A percentile compares a stretch with the other conserved stretches of the same genome.
Conservation (phyloP, 1,284 basidiomycete genomes). For the Sanghuangporus baumii region DNA sequence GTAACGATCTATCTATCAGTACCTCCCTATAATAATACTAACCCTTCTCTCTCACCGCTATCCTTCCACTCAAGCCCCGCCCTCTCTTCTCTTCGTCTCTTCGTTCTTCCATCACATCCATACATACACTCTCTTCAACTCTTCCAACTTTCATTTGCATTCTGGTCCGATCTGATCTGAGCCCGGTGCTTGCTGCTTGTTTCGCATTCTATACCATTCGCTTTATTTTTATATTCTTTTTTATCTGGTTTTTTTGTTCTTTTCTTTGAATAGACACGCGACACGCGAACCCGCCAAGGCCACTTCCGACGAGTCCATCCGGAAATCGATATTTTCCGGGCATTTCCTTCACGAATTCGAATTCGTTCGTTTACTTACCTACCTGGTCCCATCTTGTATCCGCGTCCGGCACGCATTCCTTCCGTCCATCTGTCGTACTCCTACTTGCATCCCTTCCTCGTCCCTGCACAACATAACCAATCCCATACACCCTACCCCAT, state of each 20-base stretch:
- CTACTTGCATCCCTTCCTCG: background rate
- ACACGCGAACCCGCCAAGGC: background rate
- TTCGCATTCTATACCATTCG: background rate
- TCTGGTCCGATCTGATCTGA: constrained; percentile 6
- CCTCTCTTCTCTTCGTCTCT: background rate
- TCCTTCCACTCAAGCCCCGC: too few relatives aligned
- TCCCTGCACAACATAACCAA: background rate
- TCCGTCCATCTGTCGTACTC: background rate
- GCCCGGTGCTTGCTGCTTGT: constrained; percentile 18
- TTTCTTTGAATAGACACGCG: background rate
- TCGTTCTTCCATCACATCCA: background rate
- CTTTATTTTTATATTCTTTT: background rate
- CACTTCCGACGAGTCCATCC: background rate
- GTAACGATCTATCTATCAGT: background rate
- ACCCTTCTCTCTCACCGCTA: background rate
- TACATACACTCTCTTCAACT: constrained; percentile 9
- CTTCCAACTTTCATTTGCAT: background rate
- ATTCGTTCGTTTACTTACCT: background rate
- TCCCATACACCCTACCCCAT: too few relatives aligned
- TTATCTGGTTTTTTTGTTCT: background rate
- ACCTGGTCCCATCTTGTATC: background rate
- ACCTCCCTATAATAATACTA: background rate
- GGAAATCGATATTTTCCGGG: background rate
- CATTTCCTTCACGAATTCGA: background rate
- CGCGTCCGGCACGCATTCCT: constrained; percentile 18